Evolutionary conservation across 305 asterid genomes (phyloP), one percentile per base, ranked within the genome.

Genomic region (Fraxinus sp.): DNA sequence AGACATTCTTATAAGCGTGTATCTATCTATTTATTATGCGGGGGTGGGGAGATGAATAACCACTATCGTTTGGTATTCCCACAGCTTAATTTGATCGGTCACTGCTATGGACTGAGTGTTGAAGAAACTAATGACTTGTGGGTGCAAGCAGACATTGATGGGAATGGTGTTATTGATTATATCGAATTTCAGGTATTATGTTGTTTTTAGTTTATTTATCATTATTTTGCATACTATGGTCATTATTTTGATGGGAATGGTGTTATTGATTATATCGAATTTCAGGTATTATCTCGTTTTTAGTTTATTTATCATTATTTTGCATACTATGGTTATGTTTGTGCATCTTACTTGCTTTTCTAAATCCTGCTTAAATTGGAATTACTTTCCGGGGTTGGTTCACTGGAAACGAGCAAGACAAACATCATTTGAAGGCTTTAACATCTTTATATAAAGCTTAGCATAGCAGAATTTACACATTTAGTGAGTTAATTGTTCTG

Each of bases 71-170:
- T 52, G 81, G 82, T 78, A 46, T 84, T 77, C 72, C 16, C 80
- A 94, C 80, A 95, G 99, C 97, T 95, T 76, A 94, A 90, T 83
- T 86, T 96, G 90, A 91, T 92, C 32, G 98, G 99, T 82, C 94
- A 94, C 83, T 84, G 93, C 80, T 86, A 91, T 80, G 99, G 98
- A 81, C 84, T 96, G 87, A 91, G 95, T 44, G 89, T 77, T 39
- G 94, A 94, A 55, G 98, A 96, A 92, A 86, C 93, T 26, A 89
- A 86, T 32, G 98, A 93, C 81, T 87, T 96, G 86, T 96, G 98
- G 99, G 91, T 86, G 85, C 97, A 92, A 88, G 93, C 98, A 13
- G 99, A 94, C 79, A 88, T 90, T 3, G 97, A 96, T 84, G 97
- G 93, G 85, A 92, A 92, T 79, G 97, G 95, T 26, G 93, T 91